Percentiles rank a stretch among this genome's conserved stretches.
Conservation (phyloP, 2,329 filamentous ascomycete genomes). For the Zalaria obscura region DNA sequence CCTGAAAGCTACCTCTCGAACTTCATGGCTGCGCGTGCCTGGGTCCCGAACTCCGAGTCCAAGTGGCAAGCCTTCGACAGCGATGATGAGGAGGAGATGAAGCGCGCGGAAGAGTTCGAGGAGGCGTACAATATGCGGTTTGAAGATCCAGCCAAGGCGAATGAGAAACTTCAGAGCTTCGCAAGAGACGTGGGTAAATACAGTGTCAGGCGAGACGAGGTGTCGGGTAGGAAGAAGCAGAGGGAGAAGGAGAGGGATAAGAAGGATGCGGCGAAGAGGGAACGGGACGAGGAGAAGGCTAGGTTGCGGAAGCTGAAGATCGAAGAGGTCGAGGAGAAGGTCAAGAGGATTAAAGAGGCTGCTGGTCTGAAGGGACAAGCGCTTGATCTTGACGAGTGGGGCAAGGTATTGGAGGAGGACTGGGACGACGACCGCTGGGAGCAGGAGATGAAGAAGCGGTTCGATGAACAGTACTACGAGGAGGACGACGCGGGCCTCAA, state of each 20-base stretch:
- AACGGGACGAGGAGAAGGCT: constrained; percentile 67
- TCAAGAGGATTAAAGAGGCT: constrained; percentile 77
- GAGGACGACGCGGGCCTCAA: constrained; percentile 33
- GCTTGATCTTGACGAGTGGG: constrained; percentile 66
- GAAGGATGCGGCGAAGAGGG: constrained; percentile 64
- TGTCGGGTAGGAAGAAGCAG: constrained; percentile 62
- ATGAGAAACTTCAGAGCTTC: constrained; percentile 78
- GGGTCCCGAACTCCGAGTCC: constrained; percentile 56
- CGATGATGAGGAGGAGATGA: constrained; percentile 67
- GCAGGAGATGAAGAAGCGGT: constrained; percentile 72
- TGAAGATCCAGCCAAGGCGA: constrained; percentile 77
- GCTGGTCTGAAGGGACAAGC: constrained; percentile 60
- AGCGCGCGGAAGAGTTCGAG: constrained; percentile 74
- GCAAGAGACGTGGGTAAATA: constrained; percentile 73
- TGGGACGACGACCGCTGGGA: constrained; percentile 91
- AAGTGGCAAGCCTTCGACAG: constrained; percentile 77
- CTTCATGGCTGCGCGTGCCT: constrained; percentile 83
- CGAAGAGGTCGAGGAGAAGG: constrained; percentile 77
- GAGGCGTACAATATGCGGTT: constrained; percentile 92
- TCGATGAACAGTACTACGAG: constrained; percentile 84
- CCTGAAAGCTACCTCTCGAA: constrained; percentile 90
- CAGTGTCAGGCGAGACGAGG: constrained; percentile 77
- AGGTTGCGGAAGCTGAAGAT: constrained; percentile 77
- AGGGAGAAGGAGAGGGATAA: constrained; percentile 64
- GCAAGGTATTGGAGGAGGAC: constrained; percentile 67